Evolutionary conservation across 2,329 filamentous ascomycete species (phyloP).

Genomic region (Penicillium sp.): DNA sequence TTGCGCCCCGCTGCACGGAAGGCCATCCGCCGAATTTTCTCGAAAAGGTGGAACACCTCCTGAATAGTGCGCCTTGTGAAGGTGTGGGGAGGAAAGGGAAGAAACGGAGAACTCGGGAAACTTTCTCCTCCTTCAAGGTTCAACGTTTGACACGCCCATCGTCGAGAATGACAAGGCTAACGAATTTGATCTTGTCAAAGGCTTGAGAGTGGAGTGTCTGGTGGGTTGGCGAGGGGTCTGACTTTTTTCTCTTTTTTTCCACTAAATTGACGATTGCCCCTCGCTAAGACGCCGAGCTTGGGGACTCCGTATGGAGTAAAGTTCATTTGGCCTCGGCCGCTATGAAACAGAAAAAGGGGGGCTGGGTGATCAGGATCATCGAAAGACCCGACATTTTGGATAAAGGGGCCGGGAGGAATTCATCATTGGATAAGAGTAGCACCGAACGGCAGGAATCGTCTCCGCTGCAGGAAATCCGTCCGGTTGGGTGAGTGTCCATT

Average conservation of each 20-base stretch:
- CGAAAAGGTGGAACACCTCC: constrained; percentile 24
- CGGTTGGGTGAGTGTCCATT: constrained; percentile 19
- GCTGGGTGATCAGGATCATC: constrained; percentile 21
- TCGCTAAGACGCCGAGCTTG: neutral
- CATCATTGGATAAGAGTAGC: constrained; percentile 17
- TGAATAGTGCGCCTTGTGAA: neutral
- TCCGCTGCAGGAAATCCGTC: constrained; percentile 20
- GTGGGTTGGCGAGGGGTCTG: constrained; percentile 2
- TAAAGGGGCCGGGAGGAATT: constrained; percentile 7
- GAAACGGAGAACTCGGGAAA: constrained; percentile 14
- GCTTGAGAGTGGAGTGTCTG: neutral
- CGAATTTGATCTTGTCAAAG: constrained; percentile 1
- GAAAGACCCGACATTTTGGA: constrained; percentile 18
- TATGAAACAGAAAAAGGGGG: constrained; percentile 13
- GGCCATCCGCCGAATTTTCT: constrained; percentile 27
- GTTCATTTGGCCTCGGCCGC: neutral
- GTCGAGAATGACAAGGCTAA: constrained; percentile 11
- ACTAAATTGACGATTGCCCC: neutral
- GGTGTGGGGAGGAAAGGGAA: constrained; percentile 1
- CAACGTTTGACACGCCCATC: constrained; percentile 16
- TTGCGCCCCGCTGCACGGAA: constrained; percentile 15
- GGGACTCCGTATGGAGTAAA: neutral
- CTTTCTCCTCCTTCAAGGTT: constrained; percentile 13
- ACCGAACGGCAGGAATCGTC: constrained; percentile 25
- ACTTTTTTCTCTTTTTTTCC: neutral